These are phyloP conservation scores for Hypoxylon sp. DNA, from an alignment of 2,329 filamentous ascomycete genomes.

Conservation along the genomic window DNA sequence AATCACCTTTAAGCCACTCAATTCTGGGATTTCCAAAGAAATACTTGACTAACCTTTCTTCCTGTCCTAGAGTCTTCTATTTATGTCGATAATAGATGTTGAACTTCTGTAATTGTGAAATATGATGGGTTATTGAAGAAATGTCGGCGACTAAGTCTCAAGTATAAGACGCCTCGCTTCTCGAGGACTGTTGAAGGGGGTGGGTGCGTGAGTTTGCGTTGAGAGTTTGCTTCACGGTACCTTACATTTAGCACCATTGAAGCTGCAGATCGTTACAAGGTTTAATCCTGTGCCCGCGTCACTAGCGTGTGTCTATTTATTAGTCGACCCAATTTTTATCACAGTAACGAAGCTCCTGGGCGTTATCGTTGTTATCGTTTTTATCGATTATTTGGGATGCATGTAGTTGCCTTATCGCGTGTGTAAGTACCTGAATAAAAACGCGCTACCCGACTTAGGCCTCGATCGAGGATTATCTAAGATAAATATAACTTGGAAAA, in stretches of 20 bases:
- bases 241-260: conserved; percentile 36
- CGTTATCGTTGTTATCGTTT: conserved; percentile 1
- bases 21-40: conserved; percentile 5
- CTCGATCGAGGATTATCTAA: conserved; percentile 15
- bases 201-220: background rate
- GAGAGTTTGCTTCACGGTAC: conserved; percentile 4
- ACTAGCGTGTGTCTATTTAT: conserved; percentile 2
- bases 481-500: conserved; percentile 25
- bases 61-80: conserved; percentile 7
- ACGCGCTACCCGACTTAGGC: conserved; percentile 16
- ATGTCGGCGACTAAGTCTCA: background rate
- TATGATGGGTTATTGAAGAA: background rate
- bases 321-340: conserved; percentile 2
- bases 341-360: background rate
- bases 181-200: background rate
- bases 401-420: conserved; percentile 30
- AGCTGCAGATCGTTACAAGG: conserved; percentile 21
- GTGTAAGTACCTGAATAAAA: conserved; percentile 9
- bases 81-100: background rate
- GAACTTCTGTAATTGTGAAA: background rate
- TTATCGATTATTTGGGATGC: conserved; percentile 4
- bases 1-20: conserved; percentile 13
- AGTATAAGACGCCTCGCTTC: conserved; percentile 5
- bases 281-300: conserved; percentile 2
- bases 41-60: conserved; percentile 20